phyloP scores from a whole-genome alignment of 1,139 yeast species.

The Entelexis paramagnoliae region DNA sequence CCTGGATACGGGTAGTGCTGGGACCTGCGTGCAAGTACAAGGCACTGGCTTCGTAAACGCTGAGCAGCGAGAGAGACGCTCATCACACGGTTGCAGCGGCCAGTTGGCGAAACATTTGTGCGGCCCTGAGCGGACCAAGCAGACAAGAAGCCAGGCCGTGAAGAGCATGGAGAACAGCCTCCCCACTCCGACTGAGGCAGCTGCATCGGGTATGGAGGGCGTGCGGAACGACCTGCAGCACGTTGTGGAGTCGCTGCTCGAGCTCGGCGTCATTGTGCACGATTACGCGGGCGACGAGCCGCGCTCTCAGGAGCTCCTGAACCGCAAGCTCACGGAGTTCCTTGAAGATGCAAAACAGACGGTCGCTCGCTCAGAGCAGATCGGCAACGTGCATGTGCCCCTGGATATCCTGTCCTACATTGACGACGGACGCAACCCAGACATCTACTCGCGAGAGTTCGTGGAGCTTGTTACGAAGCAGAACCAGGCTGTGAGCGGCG shows the following conservation, averaged over 20 bases:
- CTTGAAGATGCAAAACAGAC: slow-evolving; percentile 23
- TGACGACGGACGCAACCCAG: slow-evolving; percentile 95
- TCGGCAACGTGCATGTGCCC: slow-evolving; percentile 26
- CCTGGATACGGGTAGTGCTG: too few species aligned
- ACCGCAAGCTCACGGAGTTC: slow-evolving; percentile 21
- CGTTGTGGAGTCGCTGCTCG: slow-evolving; percentile 75
- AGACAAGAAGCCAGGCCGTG: not conserved
- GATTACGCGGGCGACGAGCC: slow-evolving; percentile 88
- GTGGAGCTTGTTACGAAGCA: slow-evolving; percentile 83
- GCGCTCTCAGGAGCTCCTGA: slow-evolving; percentile 48
- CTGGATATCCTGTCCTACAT: slow-evolving; percentile 42
- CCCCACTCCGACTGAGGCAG: slow-evolving; percentile 21
- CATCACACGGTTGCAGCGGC: too few species aligned
- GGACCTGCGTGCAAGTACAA: too few species aligned
- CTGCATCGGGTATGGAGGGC: slow-evolving; percentile 15
- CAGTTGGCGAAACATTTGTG: too few species aligned
- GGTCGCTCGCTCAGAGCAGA: slow-evolving; percentile 20
- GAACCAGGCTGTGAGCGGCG: slow-evolving; percentile 81
- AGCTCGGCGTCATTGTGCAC: slow-evolving; percentile 81
- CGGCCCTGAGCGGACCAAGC: not conserved
- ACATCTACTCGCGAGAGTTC: slow-evolving; percentile 90
- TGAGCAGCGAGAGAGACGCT: too few species aligned
- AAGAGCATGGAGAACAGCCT: slow-evolving; percentile 16
- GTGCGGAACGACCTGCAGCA: slow-evolving; percentile 41
- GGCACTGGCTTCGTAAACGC: too few species aligned